Evolutionary conservation across 371 early-diverging fungal species (phyloP).

Genomic region (Zopfochytrium polystomum): DNA sequence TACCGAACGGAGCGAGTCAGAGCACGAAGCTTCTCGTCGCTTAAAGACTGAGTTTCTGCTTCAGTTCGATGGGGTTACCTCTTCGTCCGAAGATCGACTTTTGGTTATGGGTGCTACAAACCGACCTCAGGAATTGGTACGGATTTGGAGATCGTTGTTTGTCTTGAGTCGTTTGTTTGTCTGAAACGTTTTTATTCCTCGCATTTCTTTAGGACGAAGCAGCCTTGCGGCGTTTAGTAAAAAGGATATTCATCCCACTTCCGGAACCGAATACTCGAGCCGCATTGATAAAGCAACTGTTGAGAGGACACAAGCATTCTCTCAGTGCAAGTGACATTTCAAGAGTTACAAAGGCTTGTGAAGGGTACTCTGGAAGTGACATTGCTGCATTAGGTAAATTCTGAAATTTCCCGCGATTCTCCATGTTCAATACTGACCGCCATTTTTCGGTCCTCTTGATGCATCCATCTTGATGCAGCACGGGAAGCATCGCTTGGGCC

Average conservation of each 20-base stretch:
- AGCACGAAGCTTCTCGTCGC: slow-evolving; percentile 89
- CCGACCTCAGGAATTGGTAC: slow-evolving; percentile 95
- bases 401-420: too few species aligned
- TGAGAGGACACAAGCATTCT: slow-evolving; percentile 49
- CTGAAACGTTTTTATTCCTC: too few species aligned
- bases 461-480: too few species aligned
- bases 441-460: too few species aligned
- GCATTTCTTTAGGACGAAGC: slow-evolving; percentile 63
- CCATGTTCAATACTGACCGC: too few species aligned
- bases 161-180: too few species aligned
- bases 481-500: slow-evolving; percentile 73
- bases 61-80: slow-evolving; percentile 97
- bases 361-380: slow-evolving; percentile 78
- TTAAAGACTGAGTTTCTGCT: slow-evolving; percentile 96
- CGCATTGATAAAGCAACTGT: slow-evolving; percentile 52
- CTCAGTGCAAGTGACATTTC: slow-evolving; percentile 51
- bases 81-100: slow-evolving; percentile 88
- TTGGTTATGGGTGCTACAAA: slow-evolving; percentile 96
- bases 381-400: slow-evolving; percentile 60
- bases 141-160: too few species aligned
- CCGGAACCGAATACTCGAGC: slow-evolving; percentile 63
- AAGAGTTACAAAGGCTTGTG: slow-evolving; percentile 49
- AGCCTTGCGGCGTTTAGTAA: slow-evolving; percentile 65
- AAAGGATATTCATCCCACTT: slow-evolving; percentile 70
- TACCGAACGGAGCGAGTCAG: slow-evolving; percentile 91